Conservation (phyloP, 306 rosid genomes). For the Albizia julibrissin region DNA sequence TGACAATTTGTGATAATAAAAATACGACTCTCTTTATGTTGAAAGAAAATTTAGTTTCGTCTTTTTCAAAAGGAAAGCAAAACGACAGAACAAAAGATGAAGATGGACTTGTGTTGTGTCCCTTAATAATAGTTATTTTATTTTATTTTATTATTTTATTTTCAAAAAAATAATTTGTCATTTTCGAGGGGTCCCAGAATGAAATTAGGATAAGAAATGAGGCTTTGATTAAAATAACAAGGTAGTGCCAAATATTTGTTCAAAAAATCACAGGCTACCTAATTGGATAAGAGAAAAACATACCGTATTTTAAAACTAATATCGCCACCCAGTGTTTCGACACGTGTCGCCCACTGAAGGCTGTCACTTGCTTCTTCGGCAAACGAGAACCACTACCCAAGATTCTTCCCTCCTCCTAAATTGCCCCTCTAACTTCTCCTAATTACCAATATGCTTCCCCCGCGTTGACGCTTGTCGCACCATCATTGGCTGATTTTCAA, state of each 20-base stretch:
- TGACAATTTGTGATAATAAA: not conserved
- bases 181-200: not conserved
- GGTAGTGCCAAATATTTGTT: not conserved
- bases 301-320: not conserved
- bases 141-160: not conserved
- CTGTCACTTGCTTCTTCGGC: not conserved
- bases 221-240: not conserved
- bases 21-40: not conserved
- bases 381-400: not conserved
- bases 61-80: not conserved
- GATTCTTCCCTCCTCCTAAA: not conserved
- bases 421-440: not conserved
- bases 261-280: not conserved
- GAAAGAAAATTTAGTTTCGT: not conserved
- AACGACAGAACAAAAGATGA: not conserved
- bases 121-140: not conserved
- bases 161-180: not conserved
- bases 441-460: not conserved
- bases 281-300: slow-evolving; percentile 18
- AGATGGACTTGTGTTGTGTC: not conserved
- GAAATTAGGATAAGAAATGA: not conserved
- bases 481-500: not conserved
- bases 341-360: slow-evolving; percentile 5
- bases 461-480: not conserved
- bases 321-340: not conserved